Percentiles rank a stretch among this genome's conserved stretches.
Conservation (phyloP, 2,329 filamentous ascomycete genomes). For the Metarhizium guizhouense region DNA sequence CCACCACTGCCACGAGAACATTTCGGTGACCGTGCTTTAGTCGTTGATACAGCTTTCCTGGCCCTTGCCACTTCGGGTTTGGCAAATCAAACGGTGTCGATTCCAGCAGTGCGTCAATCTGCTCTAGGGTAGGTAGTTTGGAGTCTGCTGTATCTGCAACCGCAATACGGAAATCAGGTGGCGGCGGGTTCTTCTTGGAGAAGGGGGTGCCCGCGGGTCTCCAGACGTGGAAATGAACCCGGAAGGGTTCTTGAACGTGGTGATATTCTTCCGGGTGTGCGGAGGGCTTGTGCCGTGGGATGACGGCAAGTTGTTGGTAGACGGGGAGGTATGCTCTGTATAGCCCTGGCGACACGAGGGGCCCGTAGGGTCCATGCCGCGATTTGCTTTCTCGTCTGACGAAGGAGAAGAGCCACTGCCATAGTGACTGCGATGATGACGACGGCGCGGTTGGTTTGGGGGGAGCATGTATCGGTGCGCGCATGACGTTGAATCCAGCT, state of each 20-base stretch:
- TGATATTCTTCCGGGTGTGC: constrained; percentile 12
- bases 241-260: constrained; percentile 47
- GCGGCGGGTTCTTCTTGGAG: constrained; percentile 68
- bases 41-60: constrained; percentile 58
- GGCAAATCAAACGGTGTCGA: constrained; percentile 63
- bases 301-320: constrained; percentile 66
- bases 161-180: constrained; percentile 76
- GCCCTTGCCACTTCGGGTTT: constrained; percentile 22
- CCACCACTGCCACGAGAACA: constrained; percentile 79
- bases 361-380: constrained; percentile 35
- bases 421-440: constrained; percentile 24
- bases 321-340: constrained; percentile 61
- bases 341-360: constrained; percentile 52
- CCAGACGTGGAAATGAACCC: constrained; percentile 73
- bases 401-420: constrained; percentile 46
- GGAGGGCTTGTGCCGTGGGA: constrained; percentile 58
- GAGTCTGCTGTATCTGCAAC: constrained; percentile 70
- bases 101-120: constrained; percentile 64
- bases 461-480: constrained; percentile 41
- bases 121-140: constrained; percentile 60
- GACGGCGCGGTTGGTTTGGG: neutral
- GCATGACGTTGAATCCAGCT: constrained; percentile 69
- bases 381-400: constrained; percentile 21
- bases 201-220: constrained; percentile 55
- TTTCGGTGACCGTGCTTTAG: constrained; percentile 79